Evolutionary conservation across 371 early-diverging fungal genomes (phyloP).

Genomic region (Chytridiales sp.): DNA sequence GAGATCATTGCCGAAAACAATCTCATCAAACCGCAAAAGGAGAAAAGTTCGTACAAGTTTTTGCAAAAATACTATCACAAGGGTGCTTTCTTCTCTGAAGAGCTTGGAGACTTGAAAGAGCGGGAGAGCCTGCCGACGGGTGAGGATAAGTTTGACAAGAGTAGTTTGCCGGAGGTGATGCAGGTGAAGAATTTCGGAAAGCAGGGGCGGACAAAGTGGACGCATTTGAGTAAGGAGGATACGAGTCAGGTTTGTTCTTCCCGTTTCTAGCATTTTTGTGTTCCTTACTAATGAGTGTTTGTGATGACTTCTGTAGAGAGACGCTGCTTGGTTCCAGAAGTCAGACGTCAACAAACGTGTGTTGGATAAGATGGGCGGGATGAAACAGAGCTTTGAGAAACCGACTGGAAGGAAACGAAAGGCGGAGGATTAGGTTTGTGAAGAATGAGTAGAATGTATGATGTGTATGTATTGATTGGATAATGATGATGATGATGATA

Average conservation of each 20-base stretch:
- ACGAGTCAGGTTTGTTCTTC: conserved; percentile 47
- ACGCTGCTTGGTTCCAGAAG: conserved; percentile 52
- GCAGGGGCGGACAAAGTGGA: conserved; percentile 85
- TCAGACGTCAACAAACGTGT: conserved; percentile 41
- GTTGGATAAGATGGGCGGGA: conserved; percentile 41
- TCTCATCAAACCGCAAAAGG: conserved; percentile 66
- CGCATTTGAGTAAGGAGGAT: conserved; percentile 82
- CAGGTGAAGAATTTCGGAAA: conserved; percentile 89
- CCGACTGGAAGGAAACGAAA: conserved; percentile 20
- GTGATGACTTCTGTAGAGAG: conserved; percentile 20
- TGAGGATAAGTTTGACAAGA: conserved; percentile 64
- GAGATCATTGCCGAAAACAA: conserved; percentile 53
- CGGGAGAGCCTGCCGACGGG: too few species aligned
- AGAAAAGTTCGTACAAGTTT: conserved; percentile 47
- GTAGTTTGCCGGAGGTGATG: conserved; percentile 79
- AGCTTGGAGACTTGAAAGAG: conserved; percentile 65
- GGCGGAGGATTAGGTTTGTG: conserved; percentile 10
- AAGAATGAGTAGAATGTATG: too few species aligned
- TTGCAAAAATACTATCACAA: conserved; percentile 87
- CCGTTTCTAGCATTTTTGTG: not conserved
- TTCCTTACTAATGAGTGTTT: not conserved
- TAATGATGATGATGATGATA: too few species aligned
- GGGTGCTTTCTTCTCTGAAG: conserved; percentile 81
- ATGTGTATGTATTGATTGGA: too few species aligned
- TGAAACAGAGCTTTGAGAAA: conserved; percentile 46